phyloP scores from a whole-genome alignment of 2,329 filamentous ascomycete species.

The Ophiostoma ips region DNA sequence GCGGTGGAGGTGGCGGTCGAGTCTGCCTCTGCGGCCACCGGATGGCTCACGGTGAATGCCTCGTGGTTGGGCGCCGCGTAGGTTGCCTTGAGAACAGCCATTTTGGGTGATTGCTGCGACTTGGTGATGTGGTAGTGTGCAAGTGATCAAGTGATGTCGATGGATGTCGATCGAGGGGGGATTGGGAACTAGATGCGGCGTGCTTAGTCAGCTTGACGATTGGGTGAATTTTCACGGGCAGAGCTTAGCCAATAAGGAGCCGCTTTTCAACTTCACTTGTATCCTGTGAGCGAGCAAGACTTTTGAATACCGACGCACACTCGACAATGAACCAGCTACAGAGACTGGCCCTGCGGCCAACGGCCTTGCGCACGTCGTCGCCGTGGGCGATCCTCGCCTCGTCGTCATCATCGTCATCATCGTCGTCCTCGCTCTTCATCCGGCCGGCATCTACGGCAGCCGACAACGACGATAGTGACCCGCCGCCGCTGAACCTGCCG shows the following conservation, averaged over 20 bases:
- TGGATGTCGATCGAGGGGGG: background rate
- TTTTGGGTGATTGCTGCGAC: too few species aligned
- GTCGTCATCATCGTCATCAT: background rate
- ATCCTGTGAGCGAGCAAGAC: background rate
- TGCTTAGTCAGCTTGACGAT: background rate
- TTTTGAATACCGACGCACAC: background rate
- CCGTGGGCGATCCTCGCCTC: background rate
- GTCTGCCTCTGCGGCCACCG: constrained; percentile 10
- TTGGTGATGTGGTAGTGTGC: background rate
- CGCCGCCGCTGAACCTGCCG: background rate
- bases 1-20: background rate
- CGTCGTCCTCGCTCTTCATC: background rate
- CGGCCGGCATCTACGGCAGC: background rate
- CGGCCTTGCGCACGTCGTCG: background rate
- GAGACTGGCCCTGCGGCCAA: background rate
- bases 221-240: background rate
- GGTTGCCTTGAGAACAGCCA: constrained; percentile 5
- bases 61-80: constrained; percentile 9
- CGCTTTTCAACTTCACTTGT: background rate
- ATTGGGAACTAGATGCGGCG: background rate
- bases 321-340: background rate
- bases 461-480: background rate
- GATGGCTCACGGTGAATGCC: constrained; percentile 2
- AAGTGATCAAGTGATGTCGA: background rate
- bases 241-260: background rate